Evolutionary conservation across 2,329 filamentous ascomycete species (phyloP), one percentile per base, ranked within the genome.

Genomic region (Thermothelomyces thermophilus): DNA sequence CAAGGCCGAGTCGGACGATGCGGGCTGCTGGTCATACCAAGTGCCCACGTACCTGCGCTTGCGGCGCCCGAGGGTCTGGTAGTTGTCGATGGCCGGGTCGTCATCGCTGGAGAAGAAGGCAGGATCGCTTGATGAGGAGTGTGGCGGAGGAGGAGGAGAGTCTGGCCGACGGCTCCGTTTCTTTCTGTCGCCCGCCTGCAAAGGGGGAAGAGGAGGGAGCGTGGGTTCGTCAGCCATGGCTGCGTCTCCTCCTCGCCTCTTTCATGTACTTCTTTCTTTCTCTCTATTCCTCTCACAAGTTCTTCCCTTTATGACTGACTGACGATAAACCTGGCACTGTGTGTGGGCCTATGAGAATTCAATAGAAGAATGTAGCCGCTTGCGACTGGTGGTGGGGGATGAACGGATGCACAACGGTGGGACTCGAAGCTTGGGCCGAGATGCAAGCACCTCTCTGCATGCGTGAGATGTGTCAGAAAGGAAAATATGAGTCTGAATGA

Each of bases 41-140:
- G 82, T 75, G 3, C 84, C 84, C 37, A 79, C 69, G 54, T 84
- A 82, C 42, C 78, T 74, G 58, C 73, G 74, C 69, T 86, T 87
- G 53, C 73, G 59, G 14, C 60, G 70, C 1, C 73, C 73, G 41
- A 76, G 69, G 20, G 73, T 68, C 31, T 55, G 45, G 60, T 86
- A 86, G 58, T 84, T 83, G 53, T 86, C 82, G 41, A 83, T 64
- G 1, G 77, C 76, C 2, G 81, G 80, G 50, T 86, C 83, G 59
- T 87, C 83, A 52, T 88, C 84, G 63, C 81, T 84, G 3, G 83
- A 87, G 65, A 88, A 88, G 22, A 87, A 65, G 42, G 81, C 76
- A 3, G 83, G 83, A 60, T 88, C 84, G 61, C 84, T 87, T 17
- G 83, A 87, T 80, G 62, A 73, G 72, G 55, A 76, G 68, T 33